Conservation (phyloP, 352 stramenopile species). For the Phytophthora nicotianae region DNA sequence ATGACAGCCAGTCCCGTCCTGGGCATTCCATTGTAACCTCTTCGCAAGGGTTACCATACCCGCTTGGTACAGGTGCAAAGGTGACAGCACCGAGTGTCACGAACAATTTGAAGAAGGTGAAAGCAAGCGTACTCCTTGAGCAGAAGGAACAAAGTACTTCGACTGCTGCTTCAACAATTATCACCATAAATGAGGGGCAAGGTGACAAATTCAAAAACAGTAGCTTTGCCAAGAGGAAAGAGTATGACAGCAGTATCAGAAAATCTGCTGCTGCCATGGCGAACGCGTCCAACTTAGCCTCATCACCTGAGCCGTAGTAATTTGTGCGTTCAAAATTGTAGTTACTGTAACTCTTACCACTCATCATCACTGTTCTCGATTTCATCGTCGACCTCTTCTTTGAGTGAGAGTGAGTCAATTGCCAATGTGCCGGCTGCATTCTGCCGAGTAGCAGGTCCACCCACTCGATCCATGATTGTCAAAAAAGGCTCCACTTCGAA, state of each 20-base stretch:
- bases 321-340: constrained; percentile 34
- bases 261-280: constrained; percentile 35
- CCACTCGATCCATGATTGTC: constrained; percentile 41
- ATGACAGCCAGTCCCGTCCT: constrained; percentile 46
- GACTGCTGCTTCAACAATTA: not conserved
- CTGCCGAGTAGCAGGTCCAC: constrained; percentile 4
- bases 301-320: constrained; percentile 24
- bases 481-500: constrained; percentile 79
- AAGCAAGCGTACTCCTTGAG: constrained; percentile 57
- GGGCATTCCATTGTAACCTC: constrained; percentile 17
- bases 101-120: constrained; percentile 65
- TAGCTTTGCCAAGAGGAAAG: constrained; percentile 69
- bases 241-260: constrained; percentile 72
- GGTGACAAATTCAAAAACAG: constrained; percentile 71
- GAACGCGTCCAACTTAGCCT: constrained; percentile 16
- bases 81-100: constrained; percentile 33
- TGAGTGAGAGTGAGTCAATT: constrained; percentile 20
- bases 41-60: constrained; percentile 26
- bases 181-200: constrained; percentile 9
- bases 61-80: constrained; percentile 24
- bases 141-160: constrained; percentile 45
- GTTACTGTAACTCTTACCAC: constrained; percentile 41
- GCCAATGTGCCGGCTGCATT: constrained; percentile 6
- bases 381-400: constrained; percentile 59
- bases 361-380: constrained; percentile 70